phyloP scores from a whole-genome alignment of 2,329 filamentous ascomycete species.

The Calonectria multiphialidica region DNA sequence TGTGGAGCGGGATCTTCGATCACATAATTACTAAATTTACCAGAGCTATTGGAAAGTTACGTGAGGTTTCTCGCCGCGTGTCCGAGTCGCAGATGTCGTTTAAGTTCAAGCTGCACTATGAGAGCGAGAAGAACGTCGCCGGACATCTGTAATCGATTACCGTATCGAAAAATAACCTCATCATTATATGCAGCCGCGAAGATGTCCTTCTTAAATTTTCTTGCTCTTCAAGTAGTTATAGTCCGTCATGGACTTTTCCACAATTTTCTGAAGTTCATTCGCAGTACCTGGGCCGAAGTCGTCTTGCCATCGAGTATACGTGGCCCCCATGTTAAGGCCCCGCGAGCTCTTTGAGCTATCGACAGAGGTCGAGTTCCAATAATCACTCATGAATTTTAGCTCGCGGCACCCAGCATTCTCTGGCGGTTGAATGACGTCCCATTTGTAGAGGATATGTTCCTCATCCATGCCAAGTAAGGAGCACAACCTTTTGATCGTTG shows the following conservation, averaged over 20 bases:
- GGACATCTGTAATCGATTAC: too few relatives aligned
- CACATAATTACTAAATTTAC: too few relatives aligned
- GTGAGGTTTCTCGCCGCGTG: too few relatives aligned
- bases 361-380: background rate
- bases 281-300: background rate
- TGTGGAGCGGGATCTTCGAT: too few relatives aligned
- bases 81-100: too few relatives aligned
- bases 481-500: background rate
- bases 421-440: background rate
- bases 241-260: background rate
- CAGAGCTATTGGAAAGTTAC: too few relatives aligned
- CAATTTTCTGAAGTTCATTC: background rate
- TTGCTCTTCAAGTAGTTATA: background rate
- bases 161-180: too few relatives aligned
- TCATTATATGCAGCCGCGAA: too few relatives aligned
- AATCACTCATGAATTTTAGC: background rate
- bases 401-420: background rate
- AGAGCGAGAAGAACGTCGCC: too few relatives aligned
- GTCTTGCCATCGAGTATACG: background rate
- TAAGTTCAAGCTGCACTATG: too few relatives aligned
- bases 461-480: background rate
- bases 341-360: background rate
- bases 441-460: background rate
- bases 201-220: background rate
- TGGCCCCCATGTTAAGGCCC: background rate